These are phyloP conservation scores for Pseudotsuga menziesii DNA, from an alignment of 75 land plant species.

Conservation along the genomic window DNA sequence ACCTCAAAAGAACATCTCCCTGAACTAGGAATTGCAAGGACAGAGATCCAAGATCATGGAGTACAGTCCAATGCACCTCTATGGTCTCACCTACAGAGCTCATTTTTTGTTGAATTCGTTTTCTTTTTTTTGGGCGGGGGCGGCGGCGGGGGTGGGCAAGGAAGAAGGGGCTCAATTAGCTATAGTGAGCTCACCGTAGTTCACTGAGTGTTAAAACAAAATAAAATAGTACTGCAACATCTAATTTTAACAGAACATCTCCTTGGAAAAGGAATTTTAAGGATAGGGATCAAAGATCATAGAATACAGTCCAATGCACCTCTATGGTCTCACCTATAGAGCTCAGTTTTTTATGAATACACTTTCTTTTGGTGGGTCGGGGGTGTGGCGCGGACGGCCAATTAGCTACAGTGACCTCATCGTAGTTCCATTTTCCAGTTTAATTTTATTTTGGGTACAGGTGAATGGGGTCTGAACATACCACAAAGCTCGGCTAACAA, in stretches of 20 bases:
- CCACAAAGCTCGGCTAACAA: background rate
- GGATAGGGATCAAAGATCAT: background rate
- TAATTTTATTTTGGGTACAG: background rate
- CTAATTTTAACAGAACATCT: background rate
- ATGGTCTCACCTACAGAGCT: background rate
- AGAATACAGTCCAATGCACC: background rate
- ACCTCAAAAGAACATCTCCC: background rate
- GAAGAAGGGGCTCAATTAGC: background rate
- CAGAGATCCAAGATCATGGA: background rate
- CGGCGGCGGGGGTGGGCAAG: background rate
- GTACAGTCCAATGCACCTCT: background rate
- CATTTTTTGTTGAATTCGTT: background rate
- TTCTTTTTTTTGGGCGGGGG: background rate
- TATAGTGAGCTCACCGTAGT: background rate
- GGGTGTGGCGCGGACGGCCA: background rate
- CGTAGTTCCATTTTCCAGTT: background rate
- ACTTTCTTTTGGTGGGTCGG: background rate
- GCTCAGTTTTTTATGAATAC: background rate
- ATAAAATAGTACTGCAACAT: background rate
- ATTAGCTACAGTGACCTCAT: background rate
- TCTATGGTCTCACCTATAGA: background rate
- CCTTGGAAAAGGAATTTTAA: background rate
- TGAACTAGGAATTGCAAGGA: background rate
- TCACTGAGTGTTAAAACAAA: background rate
- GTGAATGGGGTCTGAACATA: background rate